Percentiles rank a stretch among this genome's conserved stretches.
Evolutionary conservation across 2,329 filamentous ascomycete species (phyloP).

Genomic region (Penicillium hesseltinei): DNA sequence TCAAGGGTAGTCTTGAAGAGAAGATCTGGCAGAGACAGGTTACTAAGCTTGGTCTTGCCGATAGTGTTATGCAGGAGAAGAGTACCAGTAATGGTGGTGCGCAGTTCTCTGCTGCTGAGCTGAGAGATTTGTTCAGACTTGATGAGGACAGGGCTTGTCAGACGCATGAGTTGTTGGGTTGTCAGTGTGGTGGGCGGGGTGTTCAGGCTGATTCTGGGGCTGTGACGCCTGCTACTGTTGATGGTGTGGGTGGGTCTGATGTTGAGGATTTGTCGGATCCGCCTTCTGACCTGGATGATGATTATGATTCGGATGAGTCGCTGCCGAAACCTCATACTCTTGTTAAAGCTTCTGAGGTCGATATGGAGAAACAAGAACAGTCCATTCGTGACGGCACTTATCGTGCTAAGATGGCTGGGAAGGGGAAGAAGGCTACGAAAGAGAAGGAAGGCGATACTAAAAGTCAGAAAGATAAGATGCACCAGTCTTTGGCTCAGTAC

Average conservation of each 20-base stretch:
- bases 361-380: constrained; percentile 37
- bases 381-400: constrained; percentile 25
- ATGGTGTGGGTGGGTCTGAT: constrained; percentile 9
- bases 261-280: background rate
- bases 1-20: constrained; percentile 68
- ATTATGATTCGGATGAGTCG: constrained; percentile 22
- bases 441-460: constrained; percentile 10
- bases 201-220: constrained; percentile 3
- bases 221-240: constrained; percentile 11
- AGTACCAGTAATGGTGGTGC: constrained; percentile 43
- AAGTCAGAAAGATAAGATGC: constrained; percentile 39
- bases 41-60: constrained; percentile 67
- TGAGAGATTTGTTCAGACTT: constrained; percentile 65
- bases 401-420: constrained; percentile 2
- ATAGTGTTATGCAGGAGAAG: constrained; percentile 69
- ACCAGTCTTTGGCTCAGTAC: constrained; percentile 45
- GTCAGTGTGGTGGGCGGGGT: constrained; percentile 60
- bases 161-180: constrained; percentile 66
- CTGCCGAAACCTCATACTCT: constrained; percentile 33
- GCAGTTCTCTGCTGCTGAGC: constrained; percentile 64
- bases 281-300: constrained; percentile 2
- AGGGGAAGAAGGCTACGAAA: constrained; percentile 5
- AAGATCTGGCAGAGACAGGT: constrained; percentile 73
- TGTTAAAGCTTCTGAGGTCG: constrained; percentile 42
- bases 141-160: constrained; percentile 62